phyloP scores from a whole-genome alignment of 371 early-diverging fungal species.

The Thermomucor indicae-seudaticae region DNA sequence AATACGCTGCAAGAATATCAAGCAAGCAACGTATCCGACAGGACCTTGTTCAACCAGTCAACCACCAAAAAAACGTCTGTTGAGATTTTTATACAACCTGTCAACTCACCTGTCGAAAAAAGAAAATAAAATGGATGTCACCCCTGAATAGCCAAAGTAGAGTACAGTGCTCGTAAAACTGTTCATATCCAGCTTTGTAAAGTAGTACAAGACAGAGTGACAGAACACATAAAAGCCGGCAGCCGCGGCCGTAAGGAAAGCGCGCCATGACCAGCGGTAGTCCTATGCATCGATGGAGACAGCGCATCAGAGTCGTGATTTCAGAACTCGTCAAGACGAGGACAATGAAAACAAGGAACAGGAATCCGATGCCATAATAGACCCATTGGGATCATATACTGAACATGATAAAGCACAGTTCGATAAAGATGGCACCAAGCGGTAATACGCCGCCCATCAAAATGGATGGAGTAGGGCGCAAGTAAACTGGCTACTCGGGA shows the following conservation, averaged over 20 bases:
- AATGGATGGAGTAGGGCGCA: constrained; percentile 64
- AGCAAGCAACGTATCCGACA: constrained; percentile 75
- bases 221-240: constrained; percentile 82
- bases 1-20: constrained; percentile 77
- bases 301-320: constrained; percentile 78
- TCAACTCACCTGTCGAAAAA: constrained; percentile 59
- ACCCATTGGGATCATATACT: constrained; percentile 82
- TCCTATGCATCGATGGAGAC: constrained; percentile 90
- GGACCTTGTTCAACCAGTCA: constrained; percentile 45
- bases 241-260: constrained; percentile 83
- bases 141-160: constrained; percentile 85
- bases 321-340: constrained; percentile 76
- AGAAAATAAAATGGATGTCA: constrained; percentile 71
- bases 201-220: constrained; percentile 77
- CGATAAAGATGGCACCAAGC: constrained; percentile 85
- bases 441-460: constrained; percentile 81
- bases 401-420: constrained; percentile 83
- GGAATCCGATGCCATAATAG: constrained; percentile 86
- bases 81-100: neutral
- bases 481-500: constrained; percentile 73
- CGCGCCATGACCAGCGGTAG: constrained; percentile 92
- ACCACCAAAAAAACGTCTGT: constrained; percentile 5
- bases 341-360: constrained; percentile 75
- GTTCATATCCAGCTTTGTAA: constrained; percentile 62
- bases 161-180: constrained; percentile 71